Conservation (phyloP, 441 rosid genomes). For the Populus hybrid region DNA sequence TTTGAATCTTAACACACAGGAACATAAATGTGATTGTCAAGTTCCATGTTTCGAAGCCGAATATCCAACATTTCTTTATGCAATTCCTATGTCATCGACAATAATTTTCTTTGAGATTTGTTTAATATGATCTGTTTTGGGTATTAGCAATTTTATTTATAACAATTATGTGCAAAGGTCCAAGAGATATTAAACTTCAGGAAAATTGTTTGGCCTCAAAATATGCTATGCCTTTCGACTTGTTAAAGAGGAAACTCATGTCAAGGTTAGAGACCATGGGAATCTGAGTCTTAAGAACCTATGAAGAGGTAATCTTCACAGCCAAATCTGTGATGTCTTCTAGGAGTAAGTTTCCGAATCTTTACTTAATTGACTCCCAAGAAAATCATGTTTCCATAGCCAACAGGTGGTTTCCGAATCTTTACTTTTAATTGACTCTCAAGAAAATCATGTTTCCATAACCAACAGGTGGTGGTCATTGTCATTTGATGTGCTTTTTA, state of each 20-base stretch:
- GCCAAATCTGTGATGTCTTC: not conserved
- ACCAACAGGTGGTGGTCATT: no score
- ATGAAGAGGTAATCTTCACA: conserved; percentile 71
- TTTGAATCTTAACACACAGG: no score
- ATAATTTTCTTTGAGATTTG: conserved; percentile 88
- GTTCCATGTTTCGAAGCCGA: conserved; percentile 53
- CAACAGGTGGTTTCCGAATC: not conserved
- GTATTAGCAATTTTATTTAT: not conserved
- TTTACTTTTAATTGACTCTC: not conserved
- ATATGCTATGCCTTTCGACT: conserved; percentile 86
- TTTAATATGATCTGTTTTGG: conserved; percentile 11
- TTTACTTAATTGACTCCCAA: not conserved
- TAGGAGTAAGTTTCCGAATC: not conserved
- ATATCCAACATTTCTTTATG: conserved; percentile 88
- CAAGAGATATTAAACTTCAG: conserved; percentile 38
- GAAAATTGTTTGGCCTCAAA: conserved; percentile 97
- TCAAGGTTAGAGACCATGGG: conserved; percentile 76
- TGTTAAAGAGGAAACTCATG: conserved; percentile 72
- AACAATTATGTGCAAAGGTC: conserved; percentile 17
- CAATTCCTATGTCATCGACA: conserved; percentile 80
- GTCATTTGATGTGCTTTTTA: no score
- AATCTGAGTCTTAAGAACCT: conserved; percentile 55
- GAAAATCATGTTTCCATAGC: no score
- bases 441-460: no score
- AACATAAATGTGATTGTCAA: not conserved